phyloP scores from a whole-genome alignment of 208 protist species.

The Acanthamoeba triangularis region DNA sequence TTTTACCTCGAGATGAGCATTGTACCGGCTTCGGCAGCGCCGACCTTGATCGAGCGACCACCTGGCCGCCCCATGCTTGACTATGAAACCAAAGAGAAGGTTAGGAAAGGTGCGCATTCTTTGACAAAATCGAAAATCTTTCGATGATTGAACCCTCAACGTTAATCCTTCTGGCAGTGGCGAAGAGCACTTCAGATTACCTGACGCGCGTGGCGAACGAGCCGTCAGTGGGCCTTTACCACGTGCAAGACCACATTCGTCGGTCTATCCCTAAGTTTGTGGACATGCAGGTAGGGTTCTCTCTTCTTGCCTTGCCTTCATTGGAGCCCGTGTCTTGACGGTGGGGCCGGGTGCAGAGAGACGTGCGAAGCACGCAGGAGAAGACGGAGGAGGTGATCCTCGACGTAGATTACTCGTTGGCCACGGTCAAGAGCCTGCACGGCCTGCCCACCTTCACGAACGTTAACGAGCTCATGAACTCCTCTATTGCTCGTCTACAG shows the following conservation, averaged over 20 bases:
- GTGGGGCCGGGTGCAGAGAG: not conserved
- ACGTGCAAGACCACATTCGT: slow-evolving; percentile 54
- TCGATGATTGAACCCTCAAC: not conserved
- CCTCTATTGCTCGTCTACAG: not conserved
- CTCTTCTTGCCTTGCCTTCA: not conserved
- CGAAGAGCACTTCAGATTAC: slow-evolving; percentile 29
- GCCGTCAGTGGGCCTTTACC: slow-evolving; percentile 48
- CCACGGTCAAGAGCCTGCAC: slow-evolving; percentile 60
- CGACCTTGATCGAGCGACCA: not conserved
- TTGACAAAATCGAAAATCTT: no score
- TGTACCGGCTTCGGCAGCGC: not conserved
- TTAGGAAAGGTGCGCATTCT: not conserved
- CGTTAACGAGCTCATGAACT: slow-evolving; percentile 39
- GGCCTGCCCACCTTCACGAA: slow-evolving; percentile 52
- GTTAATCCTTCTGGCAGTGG: not conserved
- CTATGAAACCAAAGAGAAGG: not conserved
- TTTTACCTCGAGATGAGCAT: not conserved
- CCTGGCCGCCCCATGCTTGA: not conserved
- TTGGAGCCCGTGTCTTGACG: not conserved
- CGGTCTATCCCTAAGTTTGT: slow-evolving; percentile 51
- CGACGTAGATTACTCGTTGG: slow-evolving; percentile 68
- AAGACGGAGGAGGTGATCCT: slow-evolving; percentile 26
- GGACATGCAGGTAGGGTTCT: slow-evolving; percentile 11
- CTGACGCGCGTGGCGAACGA: slow-evolving; percentile 56
- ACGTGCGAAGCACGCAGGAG: slow-evolving; percentile 21